Percentiles rank a stretch among this genome's conserved stretches.
phyloP scores from a whole-genome alignment of 2,329 filamentous ascomycete genomes.

The Plenodomus biglobosus region DNA sequence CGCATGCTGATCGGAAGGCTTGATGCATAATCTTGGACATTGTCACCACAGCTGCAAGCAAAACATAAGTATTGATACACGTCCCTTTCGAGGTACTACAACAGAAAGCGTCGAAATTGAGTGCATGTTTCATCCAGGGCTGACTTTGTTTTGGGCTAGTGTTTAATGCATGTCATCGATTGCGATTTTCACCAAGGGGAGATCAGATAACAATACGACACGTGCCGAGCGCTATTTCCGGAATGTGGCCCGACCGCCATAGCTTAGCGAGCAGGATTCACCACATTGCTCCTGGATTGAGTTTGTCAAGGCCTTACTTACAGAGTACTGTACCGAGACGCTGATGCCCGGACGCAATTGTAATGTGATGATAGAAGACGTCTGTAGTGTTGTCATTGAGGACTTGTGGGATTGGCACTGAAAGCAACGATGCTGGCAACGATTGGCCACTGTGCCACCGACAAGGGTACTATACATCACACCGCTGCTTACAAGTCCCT shows the following conservation, averaged over 20 bases:
- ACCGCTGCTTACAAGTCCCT: conserved; percentile 37
- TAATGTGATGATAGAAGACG: too few relatives aligned
- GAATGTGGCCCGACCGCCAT: conserved; percentile 1
- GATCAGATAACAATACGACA: conserved; percentile 22
- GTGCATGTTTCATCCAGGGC: background rate
- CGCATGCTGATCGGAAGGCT: conserved; percentile 12
- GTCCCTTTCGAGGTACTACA: conserved; percentile 5
- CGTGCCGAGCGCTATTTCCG: conserved; percentile 30
- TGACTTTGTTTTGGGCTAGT: conserved; percentile 5
- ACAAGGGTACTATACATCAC: conserved; percentile 22
- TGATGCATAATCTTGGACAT: conserved; percentile 12
- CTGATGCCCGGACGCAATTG: conserved; percentile 8
- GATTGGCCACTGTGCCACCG: conserved; percentile 19
- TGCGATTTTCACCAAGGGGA: conserved; percentile 11
- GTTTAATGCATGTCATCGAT: conserved; percentile 35
- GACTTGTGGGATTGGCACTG: too few relatives aligned
- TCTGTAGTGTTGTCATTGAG: too few relatives aligned
- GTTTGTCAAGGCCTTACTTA: too few relatives aligned
- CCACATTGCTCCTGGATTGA: background rate
- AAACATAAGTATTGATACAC: background rate
- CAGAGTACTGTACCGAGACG: conserved; percentile 2
- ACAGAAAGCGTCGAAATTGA: conserved; percentile 6
- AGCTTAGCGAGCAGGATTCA: conserved; percentile 6
- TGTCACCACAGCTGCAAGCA: conserved; percentile 2
- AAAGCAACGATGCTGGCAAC: conserved; percentile 1